These are phyloP conservation scores for Suhomyces yuchorum DNA, from an alignment of 1,139 yeast genomes.

Conservation along the genomic window DNA sequence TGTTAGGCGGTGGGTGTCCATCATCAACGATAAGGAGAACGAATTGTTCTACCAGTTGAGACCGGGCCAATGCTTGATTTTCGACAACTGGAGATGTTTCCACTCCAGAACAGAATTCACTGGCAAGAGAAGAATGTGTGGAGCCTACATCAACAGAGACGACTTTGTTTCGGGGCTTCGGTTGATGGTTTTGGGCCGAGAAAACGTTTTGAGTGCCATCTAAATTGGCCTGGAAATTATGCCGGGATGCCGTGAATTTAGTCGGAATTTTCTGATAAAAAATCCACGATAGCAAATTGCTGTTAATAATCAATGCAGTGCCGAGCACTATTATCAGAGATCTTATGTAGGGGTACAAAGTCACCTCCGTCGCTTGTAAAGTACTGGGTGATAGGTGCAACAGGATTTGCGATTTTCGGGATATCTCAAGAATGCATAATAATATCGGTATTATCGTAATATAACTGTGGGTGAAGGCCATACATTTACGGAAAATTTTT, in stretches of 20 bases:
- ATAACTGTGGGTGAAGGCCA: too few relatives aligned
- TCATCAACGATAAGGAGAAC: constrained; percentile 54
- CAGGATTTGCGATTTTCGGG: too few relatives aligned
- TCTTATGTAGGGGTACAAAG: too few relatives aligned
- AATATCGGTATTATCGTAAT: too few relatives aligned
- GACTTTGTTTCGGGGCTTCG: constrained; percentile 63
- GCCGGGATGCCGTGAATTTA: background rate
- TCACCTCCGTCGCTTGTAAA: background rate
- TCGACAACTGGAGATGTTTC: constrained; percentile 77
- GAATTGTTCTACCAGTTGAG: constrained; percentile 59
- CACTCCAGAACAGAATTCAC: constrained; percentile 73
- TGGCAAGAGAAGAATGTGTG: constrained; percentile 74
- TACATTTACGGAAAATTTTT: too few relatives aligned
- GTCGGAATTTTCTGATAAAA: background rate
- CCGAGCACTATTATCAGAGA: too few relatives aligned
- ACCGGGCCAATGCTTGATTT: constrained; percentile 71
- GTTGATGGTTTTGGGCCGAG: constrained; percentile 54
- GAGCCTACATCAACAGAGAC: constrained; percentile 72
- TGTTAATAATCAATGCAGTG: too few relatives aligned
- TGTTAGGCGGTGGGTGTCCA: constrained; percentile 56
- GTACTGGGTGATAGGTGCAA: background rate
- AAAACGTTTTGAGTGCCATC: constrained; percentile 45
- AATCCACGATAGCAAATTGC: background rate
- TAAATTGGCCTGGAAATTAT: constrained; percentile 11
- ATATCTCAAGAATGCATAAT: too few relatives aligned